Evolutionary conservation across 768 basidiomycete genomes (phyloP), one percentile per base, ranked within the genome.

Genomic region (Suillus weaverae): DNA sequence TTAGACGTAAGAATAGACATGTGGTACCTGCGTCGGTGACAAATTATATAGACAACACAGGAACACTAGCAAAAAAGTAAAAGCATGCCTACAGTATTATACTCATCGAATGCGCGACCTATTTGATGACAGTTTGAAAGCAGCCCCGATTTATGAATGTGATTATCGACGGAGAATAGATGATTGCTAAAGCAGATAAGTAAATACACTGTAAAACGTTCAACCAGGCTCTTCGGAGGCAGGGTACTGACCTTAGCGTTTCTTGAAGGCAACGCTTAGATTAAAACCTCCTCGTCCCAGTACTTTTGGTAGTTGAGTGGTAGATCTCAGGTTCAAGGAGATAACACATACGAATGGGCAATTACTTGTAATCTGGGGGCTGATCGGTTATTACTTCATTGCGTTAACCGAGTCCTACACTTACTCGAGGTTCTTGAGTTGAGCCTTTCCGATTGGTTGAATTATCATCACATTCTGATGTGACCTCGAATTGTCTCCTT

Each of bases 351-450:
- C 55, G n/a, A 56, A 56, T 22, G 55, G 55, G 14, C 55, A 36
- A 22, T 22, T 56, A 22, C 35, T 56, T 14, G 35, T 36, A 22
- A 56, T 56, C 55, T 56, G 11, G 14, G 22, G 35, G n/a, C 7
- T 9, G 14, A 22, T 56, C 16, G 22, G 30, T 22, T 36, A 56
- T 22, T 22, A 9, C 8, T 36, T 36, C n/a, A 36, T 22, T 9
- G n/a, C 22, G 35, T 13, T 22, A 22, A 22, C n/a, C 35, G 20
- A 56, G 33, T n/a, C 20, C 13, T 22, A 5, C 35, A 56, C 35
- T 56, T 56, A 56, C 55, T 16, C 55, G 55, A 36, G 55, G 55
- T 56, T 56, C 35, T 36, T 56, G 55, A 56, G 35, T 36, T 16
- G 14, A 36, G n/a, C 54, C 11, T 14, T 16, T 36, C n/a, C 11